Percentiles rank a stretch among this genome's conserved stretches.
phyloP scores from a whole-genome alignment of 2,329 filamentous ascomycete species.

The Colletotrichum sublineola region DNA sequence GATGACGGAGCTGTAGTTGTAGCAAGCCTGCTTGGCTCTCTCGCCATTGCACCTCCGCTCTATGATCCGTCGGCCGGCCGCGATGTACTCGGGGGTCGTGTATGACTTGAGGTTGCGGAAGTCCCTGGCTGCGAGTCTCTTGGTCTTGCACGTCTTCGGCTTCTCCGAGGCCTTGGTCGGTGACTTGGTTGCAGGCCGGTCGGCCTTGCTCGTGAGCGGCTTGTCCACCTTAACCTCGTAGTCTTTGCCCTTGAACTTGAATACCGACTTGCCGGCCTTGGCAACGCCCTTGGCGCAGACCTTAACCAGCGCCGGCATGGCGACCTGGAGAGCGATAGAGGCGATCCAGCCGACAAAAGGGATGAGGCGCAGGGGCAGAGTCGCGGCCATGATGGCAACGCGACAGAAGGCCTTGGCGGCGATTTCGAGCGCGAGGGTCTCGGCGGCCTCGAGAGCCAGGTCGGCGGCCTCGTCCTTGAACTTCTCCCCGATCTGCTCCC shows the following conservation, averaged over 20 bases:
- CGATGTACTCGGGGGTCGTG: not conserved
- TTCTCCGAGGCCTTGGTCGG: not conserved
- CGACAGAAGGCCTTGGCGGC: constrained; percentile 53
- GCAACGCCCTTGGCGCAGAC: constrained; percentile 7
- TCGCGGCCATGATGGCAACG: constrained; percentile 49
- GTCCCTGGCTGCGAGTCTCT: not conserved
- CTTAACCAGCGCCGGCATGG: not conserved
- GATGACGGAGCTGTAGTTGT: constrained; percentile 45
- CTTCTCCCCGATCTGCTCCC: constrained; percentile 22
- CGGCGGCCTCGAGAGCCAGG: constrained; percentile 47
- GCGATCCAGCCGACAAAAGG: constrained; percentile 23
- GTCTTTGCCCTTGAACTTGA: constrained; percentile 12
- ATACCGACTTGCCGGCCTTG: constrained; percentile 3
- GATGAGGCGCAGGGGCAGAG: constrained; percentile 18
- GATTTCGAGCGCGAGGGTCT: constrained; percentile 49
- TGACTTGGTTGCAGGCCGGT: not conserved
- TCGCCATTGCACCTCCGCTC: constrained; percentile 32
- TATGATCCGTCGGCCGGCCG: not conserved
- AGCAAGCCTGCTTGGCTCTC: constrained; percentile 44
- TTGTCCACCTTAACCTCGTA: constrained; percentile 30
- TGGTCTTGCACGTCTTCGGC: constrained; percentile 9
- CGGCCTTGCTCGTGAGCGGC: constrained; percentile 13
- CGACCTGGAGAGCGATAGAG: constrained; percentile 5
- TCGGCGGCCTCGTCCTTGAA: constrained; percentile 46
- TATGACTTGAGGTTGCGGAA: no score